A percentile compares a stretch with the other conserved stretches of the same genome.
Conservation (phyloP, 1,139 yeast genomes). For the Taphrina populina region DNA sequence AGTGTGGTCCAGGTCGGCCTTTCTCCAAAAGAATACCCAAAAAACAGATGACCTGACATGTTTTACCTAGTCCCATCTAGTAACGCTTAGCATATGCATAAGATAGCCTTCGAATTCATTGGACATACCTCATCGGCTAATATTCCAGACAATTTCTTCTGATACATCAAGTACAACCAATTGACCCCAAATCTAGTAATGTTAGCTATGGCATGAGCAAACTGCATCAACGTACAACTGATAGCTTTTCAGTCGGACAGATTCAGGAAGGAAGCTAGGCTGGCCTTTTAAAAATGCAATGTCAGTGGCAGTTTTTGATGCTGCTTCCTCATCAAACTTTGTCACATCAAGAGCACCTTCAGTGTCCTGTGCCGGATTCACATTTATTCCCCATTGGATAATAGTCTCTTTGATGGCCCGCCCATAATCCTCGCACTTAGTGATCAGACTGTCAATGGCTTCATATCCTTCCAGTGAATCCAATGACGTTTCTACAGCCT, state of each 20-base stretch:
- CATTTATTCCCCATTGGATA: conserved; percentile 79
- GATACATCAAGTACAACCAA: conserved; percentile 82
- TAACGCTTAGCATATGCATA: background rate
- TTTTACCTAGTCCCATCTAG: conserved; percentile 64
- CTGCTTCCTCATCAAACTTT: conserved; percentile 37
- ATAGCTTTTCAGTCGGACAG: conserved; percentile 72
- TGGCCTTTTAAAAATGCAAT: conserved; percentile 64
- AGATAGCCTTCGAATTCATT: background rate
- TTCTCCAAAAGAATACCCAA: conserved; percentile 75
- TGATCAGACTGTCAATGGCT: conserved; percentile 87
- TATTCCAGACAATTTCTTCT: conserved; percentile 78
- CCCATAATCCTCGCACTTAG: conserved; percentile 79
- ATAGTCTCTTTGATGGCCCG: conserved; percentile 67
- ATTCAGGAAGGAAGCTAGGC: conserved; percentile 65
- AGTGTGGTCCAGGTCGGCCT: conserved; percentile 65
- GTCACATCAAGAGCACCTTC: conserved; percentile 53
- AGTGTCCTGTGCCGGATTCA: conserved; percentile 55
- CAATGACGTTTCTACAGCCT: conserved; percentile 56
- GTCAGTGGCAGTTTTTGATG: conserved; percentile 38
- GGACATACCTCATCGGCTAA: conserved; percentile 95
- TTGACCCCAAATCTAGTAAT: conserved; percentile 68
- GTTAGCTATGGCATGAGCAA: background rate
- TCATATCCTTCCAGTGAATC: conserved; percentile 76
- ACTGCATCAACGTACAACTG: conserved; percentile 54
- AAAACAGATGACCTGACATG: conserved; percentile 94